Evolutionary conservation across 352 stramenopile species (phyloP), one percentile per base, ranked within the genome.

Genomic region (Globisporangium heterothallicum): DNA sequence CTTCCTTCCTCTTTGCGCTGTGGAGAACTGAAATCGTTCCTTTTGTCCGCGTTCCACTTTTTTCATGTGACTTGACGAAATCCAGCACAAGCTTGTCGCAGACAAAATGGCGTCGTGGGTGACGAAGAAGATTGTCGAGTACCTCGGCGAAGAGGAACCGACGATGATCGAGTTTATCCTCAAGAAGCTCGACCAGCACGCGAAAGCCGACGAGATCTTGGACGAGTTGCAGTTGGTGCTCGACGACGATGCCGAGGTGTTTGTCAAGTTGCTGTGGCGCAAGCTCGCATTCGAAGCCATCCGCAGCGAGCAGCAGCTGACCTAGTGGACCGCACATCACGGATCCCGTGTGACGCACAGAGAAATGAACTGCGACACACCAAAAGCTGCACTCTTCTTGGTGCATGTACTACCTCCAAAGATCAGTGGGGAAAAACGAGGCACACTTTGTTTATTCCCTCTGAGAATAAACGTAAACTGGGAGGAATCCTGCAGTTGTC

Each of bases 241-340:
- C 16, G 72, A 83, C 14, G 61, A 74, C 44, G 72, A 79, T 14
- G 72, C 72, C 36, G 72, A 83, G 42, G 52, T 68, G 21, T 83
- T 83, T 40, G 66, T 83, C 25, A 62, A 77, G 51, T 45, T 68
- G 14, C 56, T 83, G n/a, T 83, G 72, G 72, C 72, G 72, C 38
- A 77, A 76, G 22, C 59, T 83, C 42, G 66, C 66, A 14, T 83
- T 79, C 34, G 72, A 83, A 63, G 64, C 70, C 4, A 38, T 74
- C 8, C 66, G 64, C 8, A 55, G 53, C 3, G 42, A 49, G 7
- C 43, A 46, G 18, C 6, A 46, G 18, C 19, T 38, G 32, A 16
- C n/a, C 10, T 38, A 38, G 10, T 18, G n/a, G 8, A 4, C 32
- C 14, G n/a, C 32, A 10, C 6, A n/a, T 38, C 6, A 21, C n/a